Evolutionary conservation across 495 filamentous ascomycete species (phyloP), one percentile per base, ranked within the genome.

Genomic region (Penicillium herquei): DNA sequence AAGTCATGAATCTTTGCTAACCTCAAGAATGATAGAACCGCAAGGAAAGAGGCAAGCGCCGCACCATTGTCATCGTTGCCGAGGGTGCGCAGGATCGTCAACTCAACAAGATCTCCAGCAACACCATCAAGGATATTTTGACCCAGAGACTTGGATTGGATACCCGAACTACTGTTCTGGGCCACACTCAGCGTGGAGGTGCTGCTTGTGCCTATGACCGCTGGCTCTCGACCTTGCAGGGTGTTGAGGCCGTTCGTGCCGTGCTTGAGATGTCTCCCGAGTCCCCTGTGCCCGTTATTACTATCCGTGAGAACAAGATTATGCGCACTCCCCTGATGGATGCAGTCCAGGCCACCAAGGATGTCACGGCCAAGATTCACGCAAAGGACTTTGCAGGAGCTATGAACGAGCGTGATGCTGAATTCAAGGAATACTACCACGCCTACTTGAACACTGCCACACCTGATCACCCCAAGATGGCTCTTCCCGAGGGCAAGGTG

Each of bases 261-360:
- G 91, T 99, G n/a, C 79, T 99, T 10, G 91, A 96, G 54, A 89
- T 90, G 54, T 90, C 84, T 7, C 92, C 95, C 7, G 84, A 92
- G 32, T 92, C 89, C 2, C 88, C 90, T n/a, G 94, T 90, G 39
- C 91, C 91, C 40, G 89, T 99, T 62, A 98, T 99, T 65, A 87
- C 89, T 55, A 90, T 99, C 49, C 92, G 86, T 50, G 95, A 99
- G 78, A 99, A 99, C 80, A 97, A 99, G 77, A 97, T 99, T 61
- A 80, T 88, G 57, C 84, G 92, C 46, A 92, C 88, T 57, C 87
- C 91, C 16, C 76, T 99, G 11, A 86, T 97, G 75, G 84, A 96
- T 62, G 93, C 95, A 2, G 93, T 99, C 2, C 74, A 81, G 47
- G 81, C 86, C 54, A 98, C 95, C 5, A 85, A 96, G 64, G 78